Conservation (phyloP, 306 rosid genomes). For the Vigna unguiculata region DNA sequence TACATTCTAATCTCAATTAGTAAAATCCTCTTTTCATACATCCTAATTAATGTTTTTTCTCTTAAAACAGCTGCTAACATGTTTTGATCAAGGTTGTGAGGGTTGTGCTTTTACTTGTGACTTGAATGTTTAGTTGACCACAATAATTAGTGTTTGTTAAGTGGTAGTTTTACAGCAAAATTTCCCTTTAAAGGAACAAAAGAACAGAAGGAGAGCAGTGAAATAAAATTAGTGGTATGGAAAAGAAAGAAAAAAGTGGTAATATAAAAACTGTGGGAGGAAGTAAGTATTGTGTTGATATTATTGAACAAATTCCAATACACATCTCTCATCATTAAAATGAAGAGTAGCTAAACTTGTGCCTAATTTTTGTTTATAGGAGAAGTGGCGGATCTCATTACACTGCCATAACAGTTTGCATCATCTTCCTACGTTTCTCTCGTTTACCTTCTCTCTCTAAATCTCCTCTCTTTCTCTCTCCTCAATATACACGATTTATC, state of each 20-base stretch:
- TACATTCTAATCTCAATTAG: no score
- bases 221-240: neutral
- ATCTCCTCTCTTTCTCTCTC: neutral
- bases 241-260: neutral
- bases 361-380: slow-evolving; percentile 31
- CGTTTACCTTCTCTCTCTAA: slow-evolving; percentile 35
- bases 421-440: slow-evolving; percentile 38
- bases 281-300: neutral
- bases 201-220: no score
- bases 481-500: neutral
- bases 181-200: neutral
- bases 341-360: slow-evolving; percentile 15
- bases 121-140: neutral
- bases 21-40: no score
- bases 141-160: neutral
- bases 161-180: neutral
- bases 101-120: neutral
- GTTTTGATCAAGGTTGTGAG: neutral
- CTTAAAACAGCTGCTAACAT: no score
- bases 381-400: slow-evolving; percentile 39
- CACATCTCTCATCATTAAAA: slow-evolving; percentile 48
- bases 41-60: neutral
- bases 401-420: slow-evolving; percentile 54
- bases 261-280: neutral
- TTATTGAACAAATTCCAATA: slow-evolving; percentile 35